Evolutionary conservation across 768 basidiomycete genomes (phyloP).

Genomic region (Trametes punicea): DNA sequence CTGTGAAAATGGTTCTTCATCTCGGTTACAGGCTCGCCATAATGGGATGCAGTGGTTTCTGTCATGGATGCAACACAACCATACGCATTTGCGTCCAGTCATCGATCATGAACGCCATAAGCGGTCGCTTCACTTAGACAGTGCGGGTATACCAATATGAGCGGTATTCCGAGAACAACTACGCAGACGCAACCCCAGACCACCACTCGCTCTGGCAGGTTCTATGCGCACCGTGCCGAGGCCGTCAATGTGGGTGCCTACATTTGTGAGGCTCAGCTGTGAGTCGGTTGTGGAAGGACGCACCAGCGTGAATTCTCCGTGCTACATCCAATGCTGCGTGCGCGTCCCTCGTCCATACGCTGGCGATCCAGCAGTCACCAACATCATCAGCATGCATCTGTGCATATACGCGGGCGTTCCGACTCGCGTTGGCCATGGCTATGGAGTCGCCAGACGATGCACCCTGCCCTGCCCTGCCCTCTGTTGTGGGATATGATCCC

Average conservation of each 20-base stretch:
- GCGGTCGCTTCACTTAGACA: slow-evolving; percentile 34
- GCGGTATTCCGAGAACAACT: neutral
- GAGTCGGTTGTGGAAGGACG: neutral
- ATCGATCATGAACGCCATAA: slow-evolving; percentile 50
- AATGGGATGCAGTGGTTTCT: slow-evolving; percentile 7
- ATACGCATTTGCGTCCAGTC: slow-evolving; percentile 47
- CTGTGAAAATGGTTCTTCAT: neutral
- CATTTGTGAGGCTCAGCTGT: neutral
- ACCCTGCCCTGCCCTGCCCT: too few relatives aligned
- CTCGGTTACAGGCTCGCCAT: neutral
- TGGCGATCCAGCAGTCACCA: slow-evolving; percentile 44
- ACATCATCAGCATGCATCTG: too few relatives aligned
- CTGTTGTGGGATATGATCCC: too few relatives aligned
- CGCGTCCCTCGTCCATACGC: slow-evolving; percentile 50
- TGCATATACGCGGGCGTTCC: too few relatives aligned
- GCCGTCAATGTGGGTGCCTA: slow-evolving; percentile 58
- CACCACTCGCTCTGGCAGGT: slow-evolving; percentile 34
- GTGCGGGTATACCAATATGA: neutral
- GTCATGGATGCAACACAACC: slow-evolving; percentile 39
- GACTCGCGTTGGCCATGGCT: too few relatives aligned
- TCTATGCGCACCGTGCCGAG: slow-evolving; percentile 48
- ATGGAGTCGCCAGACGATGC: too few relatives aligned
- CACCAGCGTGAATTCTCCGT: slow-evolving; percentile 46
- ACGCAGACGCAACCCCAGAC: slow-evolving; percentile 38
- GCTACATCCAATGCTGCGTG: slow-evolving; percentile 44